A percentile compares a stretch with the other conserved stretches of the same genome.
Conservation (phyloP, 2,329 filamentous ascomycete genomes). For the Nigrospora oryzae region DNA sequence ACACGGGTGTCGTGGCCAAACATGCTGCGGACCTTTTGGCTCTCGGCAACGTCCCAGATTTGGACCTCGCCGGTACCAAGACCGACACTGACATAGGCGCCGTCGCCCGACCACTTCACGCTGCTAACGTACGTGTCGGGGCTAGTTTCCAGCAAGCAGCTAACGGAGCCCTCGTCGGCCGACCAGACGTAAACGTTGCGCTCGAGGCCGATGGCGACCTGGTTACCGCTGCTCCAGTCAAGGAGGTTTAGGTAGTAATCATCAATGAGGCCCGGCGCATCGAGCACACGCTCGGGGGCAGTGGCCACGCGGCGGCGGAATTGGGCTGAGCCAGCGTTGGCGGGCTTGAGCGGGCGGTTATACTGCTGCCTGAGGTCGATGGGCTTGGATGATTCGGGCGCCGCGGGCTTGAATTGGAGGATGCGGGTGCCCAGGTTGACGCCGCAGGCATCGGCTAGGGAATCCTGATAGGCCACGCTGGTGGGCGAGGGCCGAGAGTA, state of each 20-base stretch:
- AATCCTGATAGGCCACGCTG: conserved; percentile 84
- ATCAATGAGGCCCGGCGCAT: conserved; percentile 91
- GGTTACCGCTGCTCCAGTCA: conserved; percentile 96
- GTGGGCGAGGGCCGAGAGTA: conserved; percentile 79
- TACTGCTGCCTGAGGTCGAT: conserved; percentile 97
- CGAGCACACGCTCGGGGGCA: conserved; percentile 89
- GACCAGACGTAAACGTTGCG: conserved; percentile 98
- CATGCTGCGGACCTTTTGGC: conserved; percentile 96
- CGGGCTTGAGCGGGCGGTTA: conserved; percentile 85
- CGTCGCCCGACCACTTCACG: conserved; percentile 97
- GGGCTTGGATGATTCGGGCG: conserved; percentile 96
- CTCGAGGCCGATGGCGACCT: conserved; percentile 95
- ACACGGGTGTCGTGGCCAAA: conserved; percentile 94
- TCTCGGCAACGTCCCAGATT: conserved; percentile 97
- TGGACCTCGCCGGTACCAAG: conserved; percentile 94
- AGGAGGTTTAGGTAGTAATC: conserved; percentile 99
- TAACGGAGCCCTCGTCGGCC: conserved; percentile 83
- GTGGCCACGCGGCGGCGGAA: conserved; percentile 88
- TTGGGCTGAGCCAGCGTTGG: conserved; percentile 67
- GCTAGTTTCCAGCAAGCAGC: conserved; percentile 77
- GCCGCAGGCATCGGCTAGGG: conserved; percentile 81
- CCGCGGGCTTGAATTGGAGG: conserved; percentile 93
- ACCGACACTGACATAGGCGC: conserved; percentile 91
- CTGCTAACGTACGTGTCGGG: conserved; percentile 95
- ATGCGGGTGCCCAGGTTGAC: conserved; percentile 92